Conservation (phyloP, 73 alveolate genomes). For the Paramecium sexaurelia region DNA sequence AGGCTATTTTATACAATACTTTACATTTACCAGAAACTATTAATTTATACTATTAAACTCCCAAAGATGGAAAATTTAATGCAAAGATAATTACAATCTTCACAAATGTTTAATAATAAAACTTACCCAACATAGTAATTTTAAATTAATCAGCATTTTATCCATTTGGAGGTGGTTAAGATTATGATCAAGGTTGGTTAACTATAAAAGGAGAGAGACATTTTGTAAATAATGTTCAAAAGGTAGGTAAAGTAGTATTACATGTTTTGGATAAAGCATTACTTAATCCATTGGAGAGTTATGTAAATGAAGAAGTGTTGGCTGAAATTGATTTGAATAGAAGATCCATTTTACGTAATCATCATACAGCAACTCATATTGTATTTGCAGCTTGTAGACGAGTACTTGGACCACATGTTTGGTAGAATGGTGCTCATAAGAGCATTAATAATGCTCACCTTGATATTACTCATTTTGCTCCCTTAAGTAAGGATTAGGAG, state of each 20-base stretch:
- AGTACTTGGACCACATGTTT: constrained; percentile 98
- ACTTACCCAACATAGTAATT: constrained; percentile 87
- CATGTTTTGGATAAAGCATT: constrained; percentile 90
- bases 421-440: constrained; percentile 99
- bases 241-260: constrained; percentile 95
- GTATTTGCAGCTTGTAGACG: constrained; percentile 96
- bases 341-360: constrained; percentile 93
- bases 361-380: constrained; percentile 97
- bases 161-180: constrained; percentile 98
- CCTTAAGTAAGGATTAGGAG: constrained; percentile 95
- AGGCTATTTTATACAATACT: constrained; percentile 90
- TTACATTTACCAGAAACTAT: constrained; percentile 92
- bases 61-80: constrained; percentile 80
- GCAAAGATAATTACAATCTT: constrained; percentile 89
- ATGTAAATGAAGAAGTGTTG: constrained; percentile 84
- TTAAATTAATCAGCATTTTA: constrained; percentile 90
- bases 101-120: constrained; percentile 83
- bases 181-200: constrained; percentile 90
- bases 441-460: constrained; percentile 96
- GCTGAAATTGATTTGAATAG: constrained; percentile 91
- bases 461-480: constrained; percentile 96
- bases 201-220: constrained; percentile 76
- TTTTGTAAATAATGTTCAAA: constrained; percentile 89
- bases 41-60: constrained; percentile 89
- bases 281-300: constrained; percentile 75